Evolutionary conservation across 345 rosid genomes (phyloP).

Genomic region (Excoecaria agallocha): DNA sequence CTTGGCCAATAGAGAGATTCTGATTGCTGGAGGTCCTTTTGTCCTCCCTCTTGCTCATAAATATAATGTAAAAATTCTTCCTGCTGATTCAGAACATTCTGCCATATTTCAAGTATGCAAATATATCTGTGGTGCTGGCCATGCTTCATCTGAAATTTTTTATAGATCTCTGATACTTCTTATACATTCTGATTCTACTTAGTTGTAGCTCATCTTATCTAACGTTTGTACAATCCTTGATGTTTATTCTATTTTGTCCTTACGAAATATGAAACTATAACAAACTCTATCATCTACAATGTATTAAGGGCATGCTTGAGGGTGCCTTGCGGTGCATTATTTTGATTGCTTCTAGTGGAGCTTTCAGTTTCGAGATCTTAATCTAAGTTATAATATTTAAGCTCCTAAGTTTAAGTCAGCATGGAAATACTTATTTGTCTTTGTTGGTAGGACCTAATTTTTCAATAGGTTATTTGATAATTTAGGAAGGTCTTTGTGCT

Average conservation of each 20-base stretch:
- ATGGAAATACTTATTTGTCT: not conserved
- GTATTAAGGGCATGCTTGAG: conserved; percentile 91
- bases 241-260: not conserved
- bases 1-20: conserved; percentile 95
- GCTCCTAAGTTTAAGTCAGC: conserved; percentile 2
- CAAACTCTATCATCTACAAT: conserved; percentile 46
- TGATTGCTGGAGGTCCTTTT: conserved; percentile 95
- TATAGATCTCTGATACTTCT: too few relatives aligned
- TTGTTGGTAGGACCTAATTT: not conserved
- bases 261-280: conserved; percentile 9
- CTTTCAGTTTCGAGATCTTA: conserved; percentile 69
- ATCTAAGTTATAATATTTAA: conserved; percentile 19
- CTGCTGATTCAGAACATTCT: too few relatives aligned
- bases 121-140: too few relatives aligned
- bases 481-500: not conserved
- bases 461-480: not conserved
- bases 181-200: too few relatives aligned
- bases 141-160: too few relatives aligned
- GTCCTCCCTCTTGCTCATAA: conserved; percentile 92
- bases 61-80: conserved; percentile 81
- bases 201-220: too few relatives aligned
- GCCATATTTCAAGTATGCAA: too few relatives aligned
- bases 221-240: conserved; percentile 12
- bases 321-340: conserved; percentile 81
- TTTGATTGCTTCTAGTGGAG: conserved; percentile 96